Conservation (phyloP, 352 stramenopile genomes). For the Globisporangium middletonii region DNA sequence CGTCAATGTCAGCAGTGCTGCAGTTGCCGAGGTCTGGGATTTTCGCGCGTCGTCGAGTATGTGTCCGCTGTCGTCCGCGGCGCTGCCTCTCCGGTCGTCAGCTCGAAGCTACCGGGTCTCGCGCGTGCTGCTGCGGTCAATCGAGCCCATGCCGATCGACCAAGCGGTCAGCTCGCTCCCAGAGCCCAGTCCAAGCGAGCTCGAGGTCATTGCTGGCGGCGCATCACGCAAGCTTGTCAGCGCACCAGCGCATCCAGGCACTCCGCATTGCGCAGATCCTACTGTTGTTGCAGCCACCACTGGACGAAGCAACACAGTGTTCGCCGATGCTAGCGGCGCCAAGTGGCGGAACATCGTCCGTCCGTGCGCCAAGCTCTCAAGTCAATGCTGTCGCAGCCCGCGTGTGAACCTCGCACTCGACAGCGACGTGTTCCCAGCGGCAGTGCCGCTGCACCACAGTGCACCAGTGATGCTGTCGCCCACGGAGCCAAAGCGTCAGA, state of each 20-base stretch:
- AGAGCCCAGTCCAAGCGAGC: constrained; percentile 15
- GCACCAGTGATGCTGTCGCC: constrained; percentile 5
- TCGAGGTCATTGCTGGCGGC: constrained; percentile 31
- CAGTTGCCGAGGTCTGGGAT: constrained; percentile 33
- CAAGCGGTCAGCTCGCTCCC: constrained; percentile 13
- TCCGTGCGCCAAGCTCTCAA: no score
- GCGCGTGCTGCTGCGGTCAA: constrained; percentile 4
- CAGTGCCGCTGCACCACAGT: not conserved
- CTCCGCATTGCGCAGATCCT: not conserved
- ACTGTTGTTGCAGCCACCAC: no score
- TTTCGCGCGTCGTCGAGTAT: constrained; percentile 17
- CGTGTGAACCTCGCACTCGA: constrained; percentile 8
- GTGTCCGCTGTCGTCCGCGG: constrained; percentile 34
- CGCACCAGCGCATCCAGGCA: not conserved
- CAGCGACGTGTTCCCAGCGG: constrained; percentile 6
- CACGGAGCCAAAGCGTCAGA: constrained; percentile 10
- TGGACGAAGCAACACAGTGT: no score
- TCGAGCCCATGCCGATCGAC: not conserved
- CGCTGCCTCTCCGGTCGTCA: constrained; percentile 7
- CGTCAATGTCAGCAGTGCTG: constrained; percentile 1
- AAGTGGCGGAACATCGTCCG: no score
- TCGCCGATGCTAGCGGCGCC: no score
- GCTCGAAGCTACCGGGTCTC: not conserved
- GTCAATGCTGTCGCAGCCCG: not conserved
- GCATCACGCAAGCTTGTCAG: constrained; percentile 24